Percentiles rank a stretch among this genome's conserved stretches.
Conservation (phyloP, 2,329 filamentous ascomycete species). For the Sporothrix pallida region DNA sequence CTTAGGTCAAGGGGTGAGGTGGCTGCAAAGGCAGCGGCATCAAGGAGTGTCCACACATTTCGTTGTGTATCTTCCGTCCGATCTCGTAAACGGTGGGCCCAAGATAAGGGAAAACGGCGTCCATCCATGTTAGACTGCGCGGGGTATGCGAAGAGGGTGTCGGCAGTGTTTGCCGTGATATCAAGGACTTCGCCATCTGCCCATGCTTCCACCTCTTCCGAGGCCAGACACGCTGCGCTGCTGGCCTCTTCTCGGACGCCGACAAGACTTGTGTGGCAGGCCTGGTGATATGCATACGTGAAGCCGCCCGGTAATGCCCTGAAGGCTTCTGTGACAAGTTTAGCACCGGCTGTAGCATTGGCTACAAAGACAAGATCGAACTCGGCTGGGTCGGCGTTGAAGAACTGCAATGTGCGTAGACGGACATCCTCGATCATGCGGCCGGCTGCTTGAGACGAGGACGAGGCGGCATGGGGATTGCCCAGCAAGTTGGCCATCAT, state of each 20-base stretch:
- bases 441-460: constrained; percentile 78
- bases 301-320: constrained; percentile 73
- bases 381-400: constrained; percentile 77
- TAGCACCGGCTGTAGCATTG: constrained; percentile 90
- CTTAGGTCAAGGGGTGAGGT: constrained; percentile 77
- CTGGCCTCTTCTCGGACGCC: constrained; percentile 76
- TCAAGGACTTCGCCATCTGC: constrained; percentile 49
- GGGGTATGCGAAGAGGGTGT: constrained; percentile 74
- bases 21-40: constrained; percentile 81
- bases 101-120: constrained; percentile 71
- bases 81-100: constrained; percentile 54
- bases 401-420: constrained; percentile 72
- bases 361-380: constrained; percentile 92
- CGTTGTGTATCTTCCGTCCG: constrained; percentile 38
- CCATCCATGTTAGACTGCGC: constrained; percentile 95
- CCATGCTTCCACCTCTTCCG: constrained; percentile 70
- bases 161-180: constrained; percentile 14
- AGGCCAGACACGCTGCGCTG: constrained; percentile 68
- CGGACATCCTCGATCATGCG: constrained; percentile 77
- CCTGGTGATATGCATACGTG: constrained; percentile 80
- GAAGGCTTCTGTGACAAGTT: constrained; percentile 81
- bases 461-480: constrained; percentile 88
- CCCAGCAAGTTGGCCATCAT: constrained; percentile 81
- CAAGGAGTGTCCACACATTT: constrained; percentile 71
- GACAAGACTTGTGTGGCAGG: constrained; percentile 85